Conservation (phyloP, 1,284 basidiomycete genomes). For the Uromyces viciae-fabae region DNA sequence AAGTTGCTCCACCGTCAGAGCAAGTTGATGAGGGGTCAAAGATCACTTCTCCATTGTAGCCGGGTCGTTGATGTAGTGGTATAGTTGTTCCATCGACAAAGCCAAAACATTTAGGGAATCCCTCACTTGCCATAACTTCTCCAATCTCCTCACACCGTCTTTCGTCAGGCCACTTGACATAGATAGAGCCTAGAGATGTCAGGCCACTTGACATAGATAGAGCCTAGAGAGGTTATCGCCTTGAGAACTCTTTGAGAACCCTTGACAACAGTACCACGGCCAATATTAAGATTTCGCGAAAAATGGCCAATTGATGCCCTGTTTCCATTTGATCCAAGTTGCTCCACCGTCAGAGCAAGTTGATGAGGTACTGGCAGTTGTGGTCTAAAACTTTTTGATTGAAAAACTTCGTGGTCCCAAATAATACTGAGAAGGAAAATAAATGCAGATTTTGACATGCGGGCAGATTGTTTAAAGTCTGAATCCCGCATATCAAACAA, state of each 20-base stretch:
- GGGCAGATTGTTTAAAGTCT: neutral
- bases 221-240: neutral
- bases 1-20: neutral
- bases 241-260: neutral
- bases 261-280: conserved; percentile 7
- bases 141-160: too few relatives aligned
- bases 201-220: neutral
- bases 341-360: neutral
- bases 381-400: neutral
- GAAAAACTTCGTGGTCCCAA: neutral
- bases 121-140: too few relatives aligned
- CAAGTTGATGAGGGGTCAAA: neutral
- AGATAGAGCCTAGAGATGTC: neutral
- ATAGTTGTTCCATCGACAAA: too few relatives aligned
- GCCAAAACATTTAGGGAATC: too few relatives aligned
- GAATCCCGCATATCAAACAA: neutral
- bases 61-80: too few relatives aligned
- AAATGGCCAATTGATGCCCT: neutral
- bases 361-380: neutral
- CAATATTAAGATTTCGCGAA: neutral
- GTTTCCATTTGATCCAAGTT: neutral
- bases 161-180: too few relatives aligned
- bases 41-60: too few relatives aligned
- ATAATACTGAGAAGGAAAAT: neutral
- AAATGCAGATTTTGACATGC: neutral